phyloP scores from a whole-genome alignment of 2,329 filamentous ascomycete species.

The Lasiodiplodia sp. region DNA sequence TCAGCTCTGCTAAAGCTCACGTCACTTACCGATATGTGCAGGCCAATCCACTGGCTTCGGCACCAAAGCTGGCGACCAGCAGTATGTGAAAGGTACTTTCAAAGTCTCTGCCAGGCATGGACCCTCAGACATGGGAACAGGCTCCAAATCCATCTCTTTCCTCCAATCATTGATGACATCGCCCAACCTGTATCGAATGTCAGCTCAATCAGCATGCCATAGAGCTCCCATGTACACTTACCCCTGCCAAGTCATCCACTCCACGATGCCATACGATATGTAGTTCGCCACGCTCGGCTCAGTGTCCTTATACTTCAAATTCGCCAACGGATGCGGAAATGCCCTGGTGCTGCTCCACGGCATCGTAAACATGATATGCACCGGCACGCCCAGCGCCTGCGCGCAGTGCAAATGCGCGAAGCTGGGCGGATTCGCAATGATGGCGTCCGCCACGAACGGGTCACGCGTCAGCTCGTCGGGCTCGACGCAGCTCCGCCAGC shows the following conservation, averaged over 20 bases:
- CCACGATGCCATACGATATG: slow-evolving; percentile 56
- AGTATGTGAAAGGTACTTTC: slow-evolving; percentile 54
- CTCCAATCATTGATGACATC: slow-evolving; percentile 57
- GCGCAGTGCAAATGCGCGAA: slow-evolving; percentile 36
- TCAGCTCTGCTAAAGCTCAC: too few relatives aligned
- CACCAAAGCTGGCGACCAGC: slow-evolving; percentile 54
- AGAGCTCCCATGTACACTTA: slow-evolving; percentile 33
- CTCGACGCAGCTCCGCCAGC: slow-evolving; percentile 40
- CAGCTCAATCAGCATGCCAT: slow-evolving; percentile 40
- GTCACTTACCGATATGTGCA: slow-evolving; percentile 45
- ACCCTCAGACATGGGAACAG: slow-evolving; percentile 53
- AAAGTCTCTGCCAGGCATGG: slow-evolving; percentile 47
- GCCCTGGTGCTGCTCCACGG: slow-evolving; percentile 55
- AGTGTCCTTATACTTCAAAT: slow-evolving; percentile 48
- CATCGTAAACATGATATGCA: slow-evolving; percentile 50
- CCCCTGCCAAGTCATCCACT: slow-evolving; percentile 61
- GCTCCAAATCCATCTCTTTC: slow-evolving; percentile 49
- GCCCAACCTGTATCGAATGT: slow-evolving; percentile 42
- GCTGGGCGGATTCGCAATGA: slow-evolving; percentile 35
- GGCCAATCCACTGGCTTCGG: slow-evolving; percentile 53
- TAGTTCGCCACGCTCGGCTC: slow-evolving; percentile 51
- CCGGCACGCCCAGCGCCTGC: slow-evolving; percentile 32
- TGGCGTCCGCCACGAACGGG: slow-evolving; percentile 33
- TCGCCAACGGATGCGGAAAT: slow-evolving; percentile 60
- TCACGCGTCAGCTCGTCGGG: slow-evolving; percentile 4